Conservation (phyloP, 352 stramenopile species). For the Globisporangium megalacanthum region DNA sequence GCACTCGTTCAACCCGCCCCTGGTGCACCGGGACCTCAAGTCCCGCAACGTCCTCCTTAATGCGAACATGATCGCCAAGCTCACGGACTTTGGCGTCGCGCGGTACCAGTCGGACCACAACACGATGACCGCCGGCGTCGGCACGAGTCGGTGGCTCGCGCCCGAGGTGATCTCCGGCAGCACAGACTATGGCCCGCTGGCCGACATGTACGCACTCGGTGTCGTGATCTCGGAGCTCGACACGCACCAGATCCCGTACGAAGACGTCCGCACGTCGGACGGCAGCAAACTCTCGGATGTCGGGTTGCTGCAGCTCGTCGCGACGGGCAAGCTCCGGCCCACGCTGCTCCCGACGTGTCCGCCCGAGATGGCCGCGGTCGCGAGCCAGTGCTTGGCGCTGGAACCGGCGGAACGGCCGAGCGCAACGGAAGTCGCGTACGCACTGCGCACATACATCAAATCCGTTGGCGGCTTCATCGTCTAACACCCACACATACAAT, state of each 20-base stretch:
- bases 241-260: background rate
- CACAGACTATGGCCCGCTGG: background rate
- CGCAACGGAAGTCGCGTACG: background rate
- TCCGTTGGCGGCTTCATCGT: too few species aligned
- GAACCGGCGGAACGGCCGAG: background rate
- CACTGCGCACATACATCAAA: background rate
- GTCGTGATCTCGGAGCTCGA: background rate
- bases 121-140: background rate
- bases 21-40: slow-evolving; percentile 5
- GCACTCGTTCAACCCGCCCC: slow-evolving; percentile 16
- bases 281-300: background rate
- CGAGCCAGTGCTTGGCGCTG: slow-evolving; percentile 3
- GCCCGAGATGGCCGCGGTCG: slow-evolving; percentile 19
- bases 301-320: background rate
- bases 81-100: background rate
- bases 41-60: background rate
- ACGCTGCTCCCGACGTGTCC: slow-evolving; percentile 30
- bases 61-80: background rate
- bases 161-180: background rate
- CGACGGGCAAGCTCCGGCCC: slow-evolving; percentile 22
- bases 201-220: background rate
- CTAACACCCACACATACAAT: too few species aligned
- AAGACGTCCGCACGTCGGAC: background rate
- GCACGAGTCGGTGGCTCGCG: background rate
- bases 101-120: background rate